Conservation (phyloP, 2,329 filamentous ascomycete genomes). For the Colletotrichum cuscutae region DNA sequence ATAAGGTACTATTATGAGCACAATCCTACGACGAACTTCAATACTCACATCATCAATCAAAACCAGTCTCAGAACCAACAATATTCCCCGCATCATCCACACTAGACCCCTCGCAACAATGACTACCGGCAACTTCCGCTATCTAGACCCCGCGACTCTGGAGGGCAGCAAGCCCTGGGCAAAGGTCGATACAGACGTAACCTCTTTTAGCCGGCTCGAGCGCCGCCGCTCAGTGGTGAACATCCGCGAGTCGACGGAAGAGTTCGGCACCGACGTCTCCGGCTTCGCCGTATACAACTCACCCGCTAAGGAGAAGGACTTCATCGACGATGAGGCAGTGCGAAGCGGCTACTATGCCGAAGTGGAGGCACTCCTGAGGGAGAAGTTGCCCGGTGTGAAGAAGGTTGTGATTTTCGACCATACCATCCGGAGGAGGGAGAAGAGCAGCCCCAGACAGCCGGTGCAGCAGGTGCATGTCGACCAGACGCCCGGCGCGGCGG, state of each 20-base stretch:
- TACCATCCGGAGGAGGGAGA: constrained; percentile 69
- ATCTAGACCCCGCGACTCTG: constrained; percentile 66
- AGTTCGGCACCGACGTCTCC: constrained; percentile 66
- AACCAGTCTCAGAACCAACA: neutral
- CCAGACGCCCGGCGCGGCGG: constrained; percentile 73
- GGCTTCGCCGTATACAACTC: constrained; percentile 67
- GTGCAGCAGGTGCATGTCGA: constrained; percentile 79
- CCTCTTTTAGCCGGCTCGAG: constrained; percentile 61
- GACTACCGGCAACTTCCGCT: constrained; percentile 68
- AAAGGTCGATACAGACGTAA: constrained; percentile 70
- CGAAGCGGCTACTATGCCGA: constrained; percentile 69
- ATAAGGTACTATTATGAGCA: constrained; percentile 1
- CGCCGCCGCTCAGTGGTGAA: constrained; percentile 61
- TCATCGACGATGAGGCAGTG: constrained; percentile 66
- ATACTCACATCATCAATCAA: neutral
- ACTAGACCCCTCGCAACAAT: constrained; percentile 48
- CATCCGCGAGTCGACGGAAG: constrained; percentile 59
- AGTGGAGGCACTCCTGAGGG: constrained; percentile 66
- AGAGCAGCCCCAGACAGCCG: constrained; percentile 68
- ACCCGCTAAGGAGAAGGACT: constrained; percentile 63
- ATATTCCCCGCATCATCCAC: neutral
- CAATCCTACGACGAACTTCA: constrained; percentile 6
- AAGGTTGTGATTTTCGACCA: constrained; percentile 79
- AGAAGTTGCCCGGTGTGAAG: constrained; percentile 64
- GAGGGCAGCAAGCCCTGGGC: constrained; percentile 65